phyloP scores from a whole-genome alignment of 2,329 filamentous ascomycete genomes.

The Myriangium duriaei region DNA sequence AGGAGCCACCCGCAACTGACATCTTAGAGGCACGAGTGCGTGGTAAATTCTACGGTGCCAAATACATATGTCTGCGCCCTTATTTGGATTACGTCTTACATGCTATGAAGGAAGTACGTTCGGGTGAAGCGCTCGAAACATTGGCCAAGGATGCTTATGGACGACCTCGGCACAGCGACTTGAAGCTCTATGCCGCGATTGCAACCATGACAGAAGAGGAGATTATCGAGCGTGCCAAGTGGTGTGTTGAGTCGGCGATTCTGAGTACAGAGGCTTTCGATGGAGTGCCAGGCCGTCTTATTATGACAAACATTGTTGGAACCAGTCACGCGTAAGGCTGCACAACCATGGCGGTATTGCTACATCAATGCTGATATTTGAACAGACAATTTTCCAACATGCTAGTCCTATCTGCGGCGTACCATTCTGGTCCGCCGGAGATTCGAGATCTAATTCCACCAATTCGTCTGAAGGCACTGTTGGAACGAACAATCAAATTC shows the following conservation, averaged over 20 bases:
- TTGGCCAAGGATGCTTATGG: slow-evolving; percentile 20
- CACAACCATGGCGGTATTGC: background rate
- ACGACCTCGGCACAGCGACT: slow-evolving; percentile 20
- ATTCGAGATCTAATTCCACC: slow-evolving; percentile 47
- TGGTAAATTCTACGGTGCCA: slow-evolving; percentile 88
- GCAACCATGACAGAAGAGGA: slow-evolving; percentile 16
- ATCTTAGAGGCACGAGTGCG: slow-evolving; percentile 75
- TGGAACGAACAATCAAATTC: slow-evolving; percentile 64
- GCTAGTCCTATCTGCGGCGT: slow-evolving; percentile 75
- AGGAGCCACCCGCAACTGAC: slow-evolving; percentile 57
- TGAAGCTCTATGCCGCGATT: slow-evolving; percentile 25
- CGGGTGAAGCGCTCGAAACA: slow-evolving; percentile 16
- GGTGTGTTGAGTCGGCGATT: slow-evolving; percentile 61
- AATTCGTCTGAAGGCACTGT: slow-evolving; percentile 45
- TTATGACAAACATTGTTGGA: slow-evolving; percentile 93
- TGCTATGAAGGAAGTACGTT: slow-evolving; percentile 24
- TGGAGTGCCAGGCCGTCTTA: slow-evolving; percentile 52
- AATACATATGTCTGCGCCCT: slow-evolving; percentile 78
- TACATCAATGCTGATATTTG: background rate
- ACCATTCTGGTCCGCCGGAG: slow-evolving; percentile 43
- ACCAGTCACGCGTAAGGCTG: slow-evolving; percentile 83
- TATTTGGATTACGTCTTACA: slow-evolving; percentile 53
- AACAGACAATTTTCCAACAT: slow-evolving; percentile 90
- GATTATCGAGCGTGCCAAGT: slow-evolving; percentile 21
- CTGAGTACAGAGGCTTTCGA: slow-evolving; percentile 78